These are phyloP conservation scores for Neurospora tetrasperma DNA, from an alignment of 495 filamentous ascomycete genomes.

Conservation along the genomic window DNA sequence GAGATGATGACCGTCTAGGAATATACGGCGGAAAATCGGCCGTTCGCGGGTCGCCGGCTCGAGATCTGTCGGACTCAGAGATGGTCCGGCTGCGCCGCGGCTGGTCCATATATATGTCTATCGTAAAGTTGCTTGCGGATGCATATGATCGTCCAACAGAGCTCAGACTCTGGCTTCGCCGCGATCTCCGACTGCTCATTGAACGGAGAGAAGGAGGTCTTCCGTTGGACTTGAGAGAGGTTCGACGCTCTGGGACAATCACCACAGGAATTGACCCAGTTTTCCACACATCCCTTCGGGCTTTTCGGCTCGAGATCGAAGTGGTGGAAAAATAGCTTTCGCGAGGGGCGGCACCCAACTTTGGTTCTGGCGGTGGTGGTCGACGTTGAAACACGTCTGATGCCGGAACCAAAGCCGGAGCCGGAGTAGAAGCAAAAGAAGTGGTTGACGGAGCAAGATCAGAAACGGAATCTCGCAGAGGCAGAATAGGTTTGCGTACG, in stretches of 20 bases:
- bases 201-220: conserved; percentile 42
- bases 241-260: conserved; percentile 57
- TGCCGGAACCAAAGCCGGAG: conserved; percentile 10
- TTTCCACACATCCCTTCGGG: conserved; percentile 45
- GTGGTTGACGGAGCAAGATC: conserved; percentile 42
- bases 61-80: conserved; percentile 38
- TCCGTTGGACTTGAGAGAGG: conserved; percentile 47
- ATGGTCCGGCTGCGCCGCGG: conserved; percentile 31
- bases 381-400: conserved; percentile 17
- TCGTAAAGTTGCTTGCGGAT: conserved; percentile 25
- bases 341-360: conserved; percentile 30
- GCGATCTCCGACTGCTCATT: conserved; percentile 40
- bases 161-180: conserved; percentile 33
- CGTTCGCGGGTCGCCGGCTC: conserved; percentile 37
- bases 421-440: conserved; percentile 25
- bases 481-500: conserved; percentile 45
- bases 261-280: conserved; percentile 55
- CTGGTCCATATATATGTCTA: conserved; percentile 8
- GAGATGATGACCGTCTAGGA: conserved; percentile 51
- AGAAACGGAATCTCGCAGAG: conserved; percentile 41
- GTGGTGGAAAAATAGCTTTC: conserved; percentile 52
- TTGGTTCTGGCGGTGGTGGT: conserved; percentile 11
- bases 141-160: conserved; percentile 28
- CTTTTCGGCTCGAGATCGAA: conserved; percentile 43
- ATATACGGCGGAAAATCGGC: conserved; percentile 52